These are phyloP conservation scores for Pythium biforme DNA, from an alignment of 352 stramenopile species.

Conservation along the genomic window DNA sequence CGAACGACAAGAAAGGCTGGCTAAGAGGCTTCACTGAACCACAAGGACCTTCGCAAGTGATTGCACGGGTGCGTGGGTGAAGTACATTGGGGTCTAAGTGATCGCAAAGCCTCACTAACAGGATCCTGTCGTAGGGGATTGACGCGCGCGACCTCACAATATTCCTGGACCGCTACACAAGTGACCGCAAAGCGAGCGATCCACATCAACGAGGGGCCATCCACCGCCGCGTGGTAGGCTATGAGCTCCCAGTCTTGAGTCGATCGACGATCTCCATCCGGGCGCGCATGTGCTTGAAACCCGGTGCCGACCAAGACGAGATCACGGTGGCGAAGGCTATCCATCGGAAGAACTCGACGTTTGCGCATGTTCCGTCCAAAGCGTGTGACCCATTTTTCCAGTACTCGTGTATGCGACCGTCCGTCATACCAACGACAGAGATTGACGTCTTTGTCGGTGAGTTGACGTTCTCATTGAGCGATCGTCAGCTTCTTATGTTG, in stretches of 20 bases:
- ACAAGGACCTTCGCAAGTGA: constrained; percentile 35
- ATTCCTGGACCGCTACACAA: constrained; percentile 82
- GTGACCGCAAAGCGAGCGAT: constrained; percentile 38
- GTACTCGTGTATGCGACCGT: constrained; percentile 54
- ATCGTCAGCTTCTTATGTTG: constrained; percentile 83
- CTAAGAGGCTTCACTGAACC: constrained; percentile 67
- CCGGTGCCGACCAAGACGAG: constrained; percentile 25
- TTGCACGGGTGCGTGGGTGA: constrained; percentile 17
- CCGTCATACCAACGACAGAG: constrained; percentile 51
- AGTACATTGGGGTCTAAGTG: not conserved
- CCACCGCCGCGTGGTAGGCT: constrained; percentile 72
- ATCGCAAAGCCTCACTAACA: not conserved
- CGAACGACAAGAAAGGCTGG: constrained; percentile 57
- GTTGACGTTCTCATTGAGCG: constrained; percentile 74
- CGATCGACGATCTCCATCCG: constrained; percentile 67
- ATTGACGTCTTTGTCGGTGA: constrained; percentile 72
- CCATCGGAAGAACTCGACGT: not conserved
- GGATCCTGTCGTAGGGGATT: constrained; percentile 31
- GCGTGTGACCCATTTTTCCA: constrained; percentile 65
- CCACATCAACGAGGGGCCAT: constrained; percentile 30
- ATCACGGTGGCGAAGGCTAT: constrained; percentile 22
- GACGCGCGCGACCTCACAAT: constrained; percentile 81
- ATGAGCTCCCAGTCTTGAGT: constrained; percentile 77
- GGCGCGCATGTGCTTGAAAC: constrained; percentile 48
- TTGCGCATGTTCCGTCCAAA: constrained; percentile 40